These are phyloP conservation scores for Aaosphaeria pasadenensis DNA, from an alignment of 2,329 filamentous ascomycete genomes.

Conservation along the genomic window DNA sequence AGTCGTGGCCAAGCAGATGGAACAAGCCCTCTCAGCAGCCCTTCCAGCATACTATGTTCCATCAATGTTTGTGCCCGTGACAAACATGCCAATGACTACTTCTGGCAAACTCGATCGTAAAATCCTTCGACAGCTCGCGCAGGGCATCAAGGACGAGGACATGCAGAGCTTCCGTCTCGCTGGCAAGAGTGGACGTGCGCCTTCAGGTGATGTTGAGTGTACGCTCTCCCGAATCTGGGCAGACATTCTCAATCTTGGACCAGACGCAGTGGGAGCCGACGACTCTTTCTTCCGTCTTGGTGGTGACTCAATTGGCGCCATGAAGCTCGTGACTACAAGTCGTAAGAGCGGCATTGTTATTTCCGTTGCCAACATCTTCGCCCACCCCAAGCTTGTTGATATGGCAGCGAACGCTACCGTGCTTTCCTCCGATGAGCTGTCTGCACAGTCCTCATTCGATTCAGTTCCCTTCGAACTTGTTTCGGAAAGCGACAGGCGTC, in stretches of 20 bases:
- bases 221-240: constrained; percentile 37
- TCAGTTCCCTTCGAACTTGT: constrained; percentile 24
- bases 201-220: constrained; percentile 19
- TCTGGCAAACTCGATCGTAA: constrained; percentile 45
- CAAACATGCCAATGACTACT: constrained; percentile 39
- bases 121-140: constrained; percentile 34
- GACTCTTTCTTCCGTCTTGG: constrained; percentile 48
- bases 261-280: constrained; percentile 39
- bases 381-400: constrained; percentile 40
- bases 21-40: constrained; percentile 22
- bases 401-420: constrained; percentile 35
- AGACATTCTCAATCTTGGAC: constrained; percentile 35
- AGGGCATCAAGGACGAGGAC: constrained; percentile 26
- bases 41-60: constrained; percentile 46
- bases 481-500: constrained; percentile 9
- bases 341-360: constrained; percentile 39
- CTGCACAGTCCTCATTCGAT: constrained; percentile 9
- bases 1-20: constrained; percentile 18
- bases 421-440: constrained; percentile 18
- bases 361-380: constrained; percentile 45
- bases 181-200: constrained; percentile 27
- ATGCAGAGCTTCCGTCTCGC: constrained; percentile 22
- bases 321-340: constrained; percentile 43
- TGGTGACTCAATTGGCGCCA: constrained; percentile 48
- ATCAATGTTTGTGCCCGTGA: constrained; percentile 42